Percentiles rank a stretch among this genome's conserved stretches.
These are phyloP conservation scores for Pyrenochaeta sp. DNA, from an alignment of 2,329 filamentous ascomycete genomes.

Conservation along the genomic window DNA sequence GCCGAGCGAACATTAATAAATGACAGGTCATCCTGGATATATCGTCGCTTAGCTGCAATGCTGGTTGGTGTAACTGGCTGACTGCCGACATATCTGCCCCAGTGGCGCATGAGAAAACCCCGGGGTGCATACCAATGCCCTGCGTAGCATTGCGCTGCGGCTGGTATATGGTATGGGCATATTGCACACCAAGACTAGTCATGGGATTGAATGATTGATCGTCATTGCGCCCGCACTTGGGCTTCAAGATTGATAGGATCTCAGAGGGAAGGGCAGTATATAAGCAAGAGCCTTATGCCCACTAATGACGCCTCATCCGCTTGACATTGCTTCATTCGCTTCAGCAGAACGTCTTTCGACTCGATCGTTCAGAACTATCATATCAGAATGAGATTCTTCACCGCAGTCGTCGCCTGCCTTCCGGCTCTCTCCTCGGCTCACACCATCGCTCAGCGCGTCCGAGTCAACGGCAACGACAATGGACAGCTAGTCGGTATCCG, in stretches of 20 bases:
- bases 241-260: neutral
- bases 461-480: slow-evolving; percentile 52
- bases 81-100: slow-evolving; percentile 3
- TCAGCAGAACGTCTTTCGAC: neutral
- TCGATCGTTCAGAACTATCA: neutral
- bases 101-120: slow-evolving; percentile 3
- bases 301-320: slow-evolving; percentile 4
- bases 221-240: slow-evolving; percentile 5
- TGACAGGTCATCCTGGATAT: neutral
- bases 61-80: neutral
- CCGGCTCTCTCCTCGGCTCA: slow-evolving; percentile 50
- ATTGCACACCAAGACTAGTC: slow-evolving; percentile 12
- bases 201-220: slow-evolving; percentile 11
- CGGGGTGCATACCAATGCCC: slow-evolving; percentile 16
- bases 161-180: slow-evolving; percentile 15
- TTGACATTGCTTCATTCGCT: slow-evolving; percentile 2
- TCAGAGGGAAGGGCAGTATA: slow-evolving; percentile 9
- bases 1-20: neutral
- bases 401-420: slow-evolving; percentile 33
- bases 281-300: slow-evolving; percentile 10
- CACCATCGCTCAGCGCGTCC: slow-evolving; percentile 57
- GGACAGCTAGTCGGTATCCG: slow-evolving; percentile 61
- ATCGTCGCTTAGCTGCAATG: neutral
- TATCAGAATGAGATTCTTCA: slow-evolving; percentile 41
- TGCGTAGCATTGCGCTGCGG: slow-evolving; percentile 7